Conservation (phyloP, 169 alveolate species). For the Perkinsus marinus region DNA sequence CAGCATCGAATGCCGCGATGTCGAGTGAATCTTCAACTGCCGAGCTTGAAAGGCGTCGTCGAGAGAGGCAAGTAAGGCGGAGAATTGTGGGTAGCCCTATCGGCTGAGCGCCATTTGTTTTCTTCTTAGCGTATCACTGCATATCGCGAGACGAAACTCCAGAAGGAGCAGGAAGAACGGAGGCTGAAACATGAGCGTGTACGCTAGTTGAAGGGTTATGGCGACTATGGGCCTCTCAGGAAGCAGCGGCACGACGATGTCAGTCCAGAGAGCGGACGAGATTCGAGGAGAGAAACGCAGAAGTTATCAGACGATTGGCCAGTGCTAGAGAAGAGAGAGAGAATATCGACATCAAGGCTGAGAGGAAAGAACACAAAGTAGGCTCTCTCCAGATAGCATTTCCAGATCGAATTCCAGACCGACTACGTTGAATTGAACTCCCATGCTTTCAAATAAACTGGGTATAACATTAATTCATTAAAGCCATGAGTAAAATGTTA, state of each 20-base stretch:
- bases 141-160: background rate
- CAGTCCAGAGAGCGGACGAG: background rate
- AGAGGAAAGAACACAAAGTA: background rate
- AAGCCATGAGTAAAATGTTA: no score
- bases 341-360: background rate
- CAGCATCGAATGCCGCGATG: background rate
- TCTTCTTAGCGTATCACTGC: background rate
- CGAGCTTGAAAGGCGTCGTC: background rate
- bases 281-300: background rate
- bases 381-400: background rate
- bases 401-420: background rate
- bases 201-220: background rate
- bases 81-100: background rate
- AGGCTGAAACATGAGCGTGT: background rate
- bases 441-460: no score
- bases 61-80: background rate
- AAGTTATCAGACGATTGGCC: background rate
- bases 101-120: background rate
- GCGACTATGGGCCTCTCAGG: background rate
- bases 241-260: background rate
- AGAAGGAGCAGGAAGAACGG: background rate
- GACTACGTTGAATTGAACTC: no score
- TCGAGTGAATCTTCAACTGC: background rate
- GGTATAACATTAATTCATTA: no score
- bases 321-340: background rate